Base-by-base conservation (phyloP, 2,329 filamentous ascomycete genomes). In the Fusarium proliferatum region DNA sequence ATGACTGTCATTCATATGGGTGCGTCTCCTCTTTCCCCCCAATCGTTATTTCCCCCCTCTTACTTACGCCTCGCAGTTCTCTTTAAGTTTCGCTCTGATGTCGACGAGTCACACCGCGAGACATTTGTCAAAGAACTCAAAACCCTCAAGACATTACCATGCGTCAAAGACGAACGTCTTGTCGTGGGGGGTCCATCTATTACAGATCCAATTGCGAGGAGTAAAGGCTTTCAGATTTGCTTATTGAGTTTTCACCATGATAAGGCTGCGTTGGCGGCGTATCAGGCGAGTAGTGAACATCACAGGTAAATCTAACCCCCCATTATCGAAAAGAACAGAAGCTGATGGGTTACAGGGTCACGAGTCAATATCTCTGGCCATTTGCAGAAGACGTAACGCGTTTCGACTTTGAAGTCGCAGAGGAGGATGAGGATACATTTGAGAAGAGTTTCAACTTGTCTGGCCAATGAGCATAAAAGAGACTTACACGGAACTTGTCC, bases 321-420 rank as follows among this genome's bases (percentile, higher is more conserved):
- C 13, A 4, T 8, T 13, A 0, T 7, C 2, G 3, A 11, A 36
- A 19, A 12, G 3, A 12, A 9, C 1, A 19, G 5, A 11, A 33
- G 6, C 17, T 76, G 12, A 74, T n/a, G 6, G 5, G 5, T 3
- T 9, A 7, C 5, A 89, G 88, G 57, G 86, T 89, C 0, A 89
- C 87, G 1, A 84, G 81, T 36, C 84, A 82, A 7, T 86, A 85
- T 57, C 78, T 89, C 12, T 88, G 85, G 78, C 87, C 87, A 0
- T 89, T 83, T 72, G 86, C 85, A 23, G 87, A 89, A 57, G 86
- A 89, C 63, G 78, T 89, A 3, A 82, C 83, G 21, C 80, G 87
- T 23, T 89, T 88, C 73, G 88, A 89, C 71, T 89, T 89, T 69
- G 87, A 89, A 61, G 84, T 87, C 28, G 82, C 83, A 6, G 67